Conservation (phyloP, 2,329 filamentous ascomycete genomes). For the Teratosphaeriaceae sp. region DNA sequence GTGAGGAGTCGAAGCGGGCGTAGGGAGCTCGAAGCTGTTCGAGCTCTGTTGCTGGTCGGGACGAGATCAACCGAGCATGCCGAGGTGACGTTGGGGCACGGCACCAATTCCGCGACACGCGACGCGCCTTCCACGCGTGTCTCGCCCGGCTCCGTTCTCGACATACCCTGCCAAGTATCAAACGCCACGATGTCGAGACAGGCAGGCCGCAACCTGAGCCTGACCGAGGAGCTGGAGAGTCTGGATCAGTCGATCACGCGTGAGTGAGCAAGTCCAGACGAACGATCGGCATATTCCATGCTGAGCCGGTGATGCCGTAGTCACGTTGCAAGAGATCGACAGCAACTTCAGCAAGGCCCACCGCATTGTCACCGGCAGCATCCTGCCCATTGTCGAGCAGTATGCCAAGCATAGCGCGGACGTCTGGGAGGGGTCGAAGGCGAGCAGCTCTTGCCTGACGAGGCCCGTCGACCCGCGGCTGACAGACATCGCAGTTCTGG, state of each 20-base stretch:
- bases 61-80: too few species aligned
- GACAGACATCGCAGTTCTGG: slow-evolving; percentile 65
- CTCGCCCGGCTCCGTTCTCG: too few species aligned
- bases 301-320: not conserved
- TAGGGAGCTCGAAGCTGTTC: too few species aligned
- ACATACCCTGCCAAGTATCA: too few species aligned
- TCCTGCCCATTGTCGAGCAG: slow-evolving; percentile 87
- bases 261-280: not conserved
- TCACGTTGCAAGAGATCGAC: slow-evolving; percentile 97
- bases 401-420: slow-evolving; percentile 90
- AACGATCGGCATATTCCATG: not conserved
- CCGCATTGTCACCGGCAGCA: slow-evolving; percentile 88
- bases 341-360: slow-evolving; percentile 97
- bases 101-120: too few species aligned
- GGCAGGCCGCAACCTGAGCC: slow-evolving; percentile 56
- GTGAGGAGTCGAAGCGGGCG: too few species aligned
- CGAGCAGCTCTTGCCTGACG: slow-evolving; percentile 30
- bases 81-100: too few species aligned
- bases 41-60: too few species aligned
- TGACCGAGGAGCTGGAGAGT: slow-evolving; percentile 93
- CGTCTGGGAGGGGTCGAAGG: slow-evolving; percentile 96
- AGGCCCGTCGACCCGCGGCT: not conserved
- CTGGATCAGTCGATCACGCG: slow-evolving; percentile 90
- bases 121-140: not conserved
- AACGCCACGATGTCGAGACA: slow-evolving; percentile 44